Evolutionary conservation across 441 rosid species (phyloP), one percentile per base, ranked within the genome.

Genomic region (Syzygium malaccense): DNA sequence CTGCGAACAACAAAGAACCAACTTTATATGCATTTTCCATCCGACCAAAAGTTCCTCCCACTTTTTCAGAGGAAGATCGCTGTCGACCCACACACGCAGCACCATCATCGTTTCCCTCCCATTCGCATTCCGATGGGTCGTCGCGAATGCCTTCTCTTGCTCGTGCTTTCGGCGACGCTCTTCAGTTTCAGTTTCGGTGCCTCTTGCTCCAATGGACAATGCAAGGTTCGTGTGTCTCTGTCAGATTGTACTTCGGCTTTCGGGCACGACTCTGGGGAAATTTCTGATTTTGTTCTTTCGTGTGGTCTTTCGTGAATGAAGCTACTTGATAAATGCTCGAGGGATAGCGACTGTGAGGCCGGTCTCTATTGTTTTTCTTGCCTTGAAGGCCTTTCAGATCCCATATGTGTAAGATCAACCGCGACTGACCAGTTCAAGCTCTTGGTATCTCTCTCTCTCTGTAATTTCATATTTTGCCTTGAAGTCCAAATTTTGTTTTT

Each of bases 181-280:
- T 55, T 90, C 57, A 51, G 84, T 37, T 55, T 91, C 57, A 51
- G 84, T 37, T 78, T 87, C 71, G 89, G 90, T 14, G 80, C 88
- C 64, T 91, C 89, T 85, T 92, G 93, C 91, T 89, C 93, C 55
- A 87, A 89, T 58, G 93, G 93, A 71, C 86, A 86, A 89, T 93
- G 94, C 92, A 87, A 79, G 93, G 94, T 91, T 80, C 55, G 90
- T 86, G 19, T 30, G 71, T n/a, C 68, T 26, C 33, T 64, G 37
- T 64, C 37, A 64, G 71, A 64, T 30, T 30, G 37, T 54, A 62
- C 5, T 56, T 48, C 66, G 41, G 54, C 3, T 30, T 4, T 30
- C 17, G 14, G 14, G 19, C n/a, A 11, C 8, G 88, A 41, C 18
- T 48, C 7, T 26, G 41, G 49, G 13, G 55, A 45, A 45, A 49